A percentile compares a stretch with the other conserved stretches of the same genome.
phyloP scores from a whole-genome alignment of 345 rosid species.

The Mallotus nudiflorus region DNA sequence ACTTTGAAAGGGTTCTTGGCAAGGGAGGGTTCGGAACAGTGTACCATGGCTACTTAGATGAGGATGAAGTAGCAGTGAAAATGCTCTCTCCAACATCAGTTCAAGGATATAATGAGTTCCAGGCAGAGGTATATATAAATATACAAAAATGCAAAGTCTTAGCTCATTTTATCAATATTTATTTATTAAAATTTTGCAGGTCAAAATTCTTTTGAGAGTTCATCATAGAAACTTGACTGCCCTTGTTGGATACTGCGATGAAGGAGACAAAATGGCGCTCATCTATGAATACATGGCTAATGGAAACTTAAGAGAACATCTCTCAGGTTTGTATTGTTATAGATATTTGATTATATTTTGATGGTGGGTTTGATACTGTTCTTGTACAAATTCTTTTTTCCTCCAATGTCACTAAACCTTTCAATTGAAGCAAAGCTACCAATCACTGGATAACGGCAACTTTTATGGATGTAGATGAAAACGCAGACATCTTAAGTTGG shows the following conservation, averaged over 20 bases:
- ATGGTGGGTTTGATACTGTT: too few species aligned
- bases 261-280: slow-evolving; percentile 36
- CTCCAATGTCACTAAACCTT: too few species aligned
- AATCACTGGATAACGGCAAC: too few species aligned
- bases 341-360: too few species aligned
- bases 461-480: slow-evolving; percentile 25
- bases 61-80: slow-evolving; percentile 58
- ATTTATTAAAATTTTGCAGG: too few species aligned
- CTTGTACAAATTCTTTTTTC: too few species aligned
- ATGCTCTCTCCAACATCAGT: slow-evolving; percentile 55
- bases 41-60: slow-evolving; percentile 51
- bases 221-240: slow-evolving; percentile 41
- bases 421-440: too few species aligned
- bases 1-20: slow-evolving; percentile 43
- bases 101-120: slow-evolving; percentile 57
- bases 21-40: slow-evolving; percentile 60
- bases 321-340: slow-evolving; percentile 38
- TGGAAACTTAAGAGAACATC: slow-evolving; percentile 27
- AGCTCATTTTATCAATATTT: too few species aligned
- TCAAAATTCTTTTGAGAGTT: slow-evolving; percentile 38
- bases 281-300: slow-evolving; percentile 48
- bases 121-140: too few species aligned
- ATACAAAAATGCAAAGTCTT: too few species aligned
- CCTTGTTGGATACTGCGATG: slow-evolving; percentile 44
- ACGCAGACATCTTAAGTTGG: slow-evolving; percentile 21